Conservation (phyloP, 306 rosid genomes). For the Carpinus fangiana region DNA sequence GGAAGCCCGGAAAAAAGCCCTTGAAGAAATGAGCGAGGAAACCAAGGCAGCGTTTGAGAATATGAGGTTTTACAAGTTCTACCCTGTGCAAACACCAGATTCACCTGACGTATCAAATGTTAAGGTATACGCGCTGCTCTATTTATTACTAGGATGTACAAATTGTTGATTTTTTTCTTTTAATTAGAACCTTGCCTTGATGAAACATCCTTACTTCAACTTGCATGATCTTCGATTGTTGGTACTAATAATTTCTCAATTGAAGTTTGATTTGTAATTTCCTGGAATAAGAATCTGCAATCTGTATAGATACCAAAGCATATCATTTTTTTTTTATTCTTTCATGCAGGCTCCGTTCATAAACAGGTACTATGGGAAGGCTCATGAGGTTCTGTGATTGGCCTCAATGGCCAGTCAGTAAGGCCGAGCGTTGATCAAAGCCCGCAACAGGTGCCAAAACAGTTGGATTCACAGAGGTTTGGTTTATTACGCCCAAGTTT, state of each 20-base stretch:
- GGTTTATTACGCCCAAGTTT: slow-evolving; percentile 17
- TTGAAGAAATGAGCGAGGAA: slow-evolving; percentile 77
- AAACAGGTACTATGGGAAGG: slow-evolving; percentile 87
- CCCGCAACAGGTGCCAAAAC: slow-evolving; percentile 18
- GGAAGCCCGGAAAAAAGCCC: slow-evolving; percentile 71
- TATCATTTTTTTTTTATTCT: too few relatives aligned
- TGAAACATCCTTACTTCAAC: neutral
- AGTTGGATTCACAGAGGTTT: neutral
- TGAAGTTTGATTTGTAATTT: neutral
- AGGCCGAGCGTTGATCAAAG: slow-evolving; percentile 8
- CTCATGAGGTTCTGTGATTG: slow-evolving; percentile 74
- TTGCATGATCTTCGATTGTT: neutral
- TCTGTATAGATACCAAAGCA: neutral
- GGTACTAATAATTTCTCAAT: neutral
- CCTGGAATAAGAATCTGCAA: neutral
- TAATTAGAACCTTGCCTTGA: neutral
- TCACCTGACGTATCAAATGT: slow-evolving; percentile 72
- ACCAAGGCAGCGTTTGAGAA: slow-evolving; percentile 63
- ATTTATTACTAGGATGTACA: neutral
- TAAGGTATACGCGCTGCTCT: slow-evolving; percentile 49
- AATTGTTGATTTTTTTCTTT: neutral
- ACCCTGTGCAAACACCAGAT: slow-evolving; percentile 71
- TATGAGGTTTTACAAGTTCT: slow-evolving; percentile 83
- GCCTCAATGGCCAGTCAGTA: neutral
- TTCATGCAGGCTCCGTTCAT: slow-evolving; percentile 69